These are phyloP conservation scores for Cornus controversa DNA, from an alignment of 148 eudicot species.

Conservation along the genomic window DNA sequence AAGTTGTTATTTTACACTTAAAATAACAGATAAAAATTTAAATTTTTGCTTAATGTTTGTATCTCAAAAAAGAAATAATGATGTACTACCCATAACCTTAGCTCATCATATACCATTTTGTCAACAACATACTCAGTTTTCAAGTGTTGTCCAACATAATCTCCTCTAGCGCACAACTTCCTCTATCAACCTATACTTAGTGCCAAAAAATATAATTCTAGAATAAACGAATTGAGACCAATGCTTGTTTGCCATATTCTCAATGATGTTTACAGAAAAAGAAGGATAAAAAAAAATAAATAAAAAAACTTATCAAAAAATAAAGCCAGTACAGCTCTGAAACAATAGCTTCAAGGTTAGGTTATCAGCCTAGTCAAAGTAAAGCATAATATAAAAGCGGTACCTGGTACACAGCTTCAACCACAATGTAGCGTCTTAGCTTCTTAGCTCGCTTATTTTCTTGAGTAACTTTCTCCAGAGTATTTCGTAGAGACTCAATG, in stretches of 20 bases:
- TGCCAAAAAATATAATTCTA: neutral
- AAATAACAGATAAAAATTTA: too few species aligned
- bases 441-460: constrained; percentile 76
- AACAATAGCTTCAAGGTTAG: neutral
- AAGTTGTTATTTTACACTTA: too few species aligned
- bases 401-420: constrained; percentile 96
- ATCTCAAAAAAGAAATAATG: too few species aligned
- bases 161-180: neutral
- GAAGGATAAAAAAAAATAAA: constrained; percentile 2
- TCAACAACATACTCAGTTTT: too few species aligned
- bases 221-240: neutral
- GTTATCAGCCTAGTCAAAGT: neutral
- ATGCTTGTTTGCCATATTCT: neutral
- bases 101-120: too few species aligned
- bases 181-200: neutral
- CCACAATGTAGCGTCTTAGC: constrained; percentile 89
- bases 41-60: too few species aligned
- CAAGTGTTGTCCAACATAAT: neutral
- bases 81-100: too few species aligned
- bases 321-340: neutral
- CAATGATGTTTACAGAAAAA: neutral
- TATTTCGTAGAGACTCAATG: constrained; percentile 63
- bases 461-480: constrained; percentile 66
- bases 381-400: neutral
- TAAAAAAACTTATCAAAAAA: neutral